Base-by-base conservation (phyloP, 495 filamentous ascomycete genomes). In the Penicillium silybi region DNA sequence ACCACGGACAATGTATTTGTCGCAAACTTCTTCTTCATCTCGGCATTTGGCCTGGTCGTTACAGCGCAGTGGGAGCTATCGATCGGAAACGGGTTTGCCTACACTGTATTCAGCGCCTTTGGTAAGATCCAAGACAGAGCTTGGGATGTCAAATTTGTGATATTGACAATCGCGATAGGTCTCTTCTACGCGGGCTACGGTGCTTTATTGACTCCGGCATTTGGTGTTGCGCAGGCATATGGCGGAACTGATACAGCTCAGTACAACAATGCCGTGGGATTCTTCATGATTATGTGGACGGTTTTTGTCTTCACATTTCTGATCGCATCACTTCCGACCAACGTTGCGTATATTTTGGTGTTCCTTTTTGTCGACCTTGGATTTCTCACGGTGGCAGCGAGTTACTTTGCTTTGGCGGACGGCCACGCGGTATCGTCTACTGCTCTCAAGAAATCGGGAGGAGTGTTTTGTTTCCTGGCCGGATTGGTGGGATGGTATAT, bases 11-110 rank as follows among this genome's bases (percentile, higher is more conserved):
- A 77, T 56, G 72, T 74, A 9, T 80, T 69, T 48, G 68, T 80
- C 45, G 74, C 58, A 17, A 74, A 80, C 56, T 75, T 81, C 64
- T 78, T 76, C 64, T 75, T 76, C 48, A 67, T 76, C 39, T 66
- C 71, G 5, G 71, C 68, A 0, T 73, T 80, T 52, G 76, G 75
- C 0, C 65, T 81, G 46, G 67, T 81, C 0, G 56, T 80, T 6
- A 72, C 74, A 4, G 77, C 77, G 16, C 75, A 78, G 56, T 81
- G 75, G 78, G 76, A 78, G 48, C 52, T 77, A 5, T 70, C 74
- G 0, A 57, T 74, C 8, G 76, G 76, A 7, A 78, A 79, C 53
- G 73, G 66, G 0, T 80, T 76, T 40, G 70, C 72, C 6, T 80
- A 81, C 32, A 81, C 77, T 2, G 75, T 78, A 9, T 71, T 77